Evolutionary conservation across 2,329 filamentous ascomycete genomes (phyloP).

Genomic region (Trichophyton simii): DNA sequence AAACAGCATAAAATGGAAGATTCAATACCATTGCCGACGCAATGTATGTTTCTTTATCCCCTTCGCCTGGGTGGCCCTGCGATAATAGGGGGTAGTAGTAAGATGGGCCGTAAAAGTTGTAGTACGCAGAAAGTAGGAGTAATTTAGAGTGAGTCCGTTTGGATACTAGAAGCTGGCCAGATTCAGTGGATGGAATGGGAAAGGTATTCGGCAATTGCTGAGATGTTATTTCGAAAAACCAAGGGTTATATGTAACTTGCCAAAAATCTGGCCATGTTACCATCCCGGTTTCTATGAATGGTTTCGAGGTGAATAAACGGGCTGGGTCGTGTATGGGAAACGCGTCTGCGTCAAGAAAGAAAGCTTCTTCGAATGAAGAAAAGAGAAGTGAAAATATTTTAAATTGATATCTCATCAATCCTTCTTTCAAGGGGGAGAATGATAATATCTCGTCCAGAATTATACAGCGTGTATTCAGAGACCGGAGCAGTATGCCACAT

Average conservation of each 20-base stretch:
- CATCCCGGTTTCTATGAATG: constrained; percentile 41
- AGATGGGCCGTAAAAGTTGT: constrained; percentile 43
- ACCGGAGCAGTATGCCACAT: constrained; percentile 21
- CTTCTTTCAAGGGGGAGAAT: constrained; percentile 33
- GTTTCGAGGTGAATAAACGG: constrained; percentile 39
- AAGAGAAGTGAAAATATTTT: constrained; percentile 47
- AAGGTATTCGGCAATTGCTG: constrained; percentile 24
- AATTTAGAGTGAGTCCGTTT: constrained; percentile 37
- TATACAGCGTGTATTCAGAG: constrained; percentile 23
- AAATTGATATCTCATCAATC: constrained; percentile 47
- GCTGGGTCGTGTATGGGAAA: constrained; percentile 39
- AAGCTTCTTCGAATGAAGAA: constrained; percentile 46
- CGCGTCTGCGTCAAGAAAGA: constrained; percentile 48
- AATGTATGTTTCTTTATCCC: constrained; percentile 15
- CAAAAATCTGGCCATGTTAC: constrained; percentile 48
- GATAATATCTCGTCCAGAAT: constrained; percentile 25
- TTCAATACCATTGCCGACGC: constrained; percentile 10
- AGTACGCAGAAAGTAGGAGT: constrained; percentile 41
- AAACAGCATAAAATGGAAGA: constrained; percentile 14
- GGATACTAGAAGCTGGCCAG: constrained; percentile 38
- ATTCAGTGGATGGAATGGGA: constrained; percentile 36
- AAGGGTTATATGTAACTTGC: constrained; percentile 32
- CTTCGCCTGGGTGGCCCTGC: constrained; percentile 20
- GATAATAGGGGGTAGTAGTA: constrained; percentile 38
- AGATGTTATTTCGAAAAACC: constrained; percentile 36